Percentiles rank a stretch among this genome's conserved stretches.
phyloP scores from a whole-genome alignment of 306 rosid genomes.

The Hippophae tibetana region DNA sequence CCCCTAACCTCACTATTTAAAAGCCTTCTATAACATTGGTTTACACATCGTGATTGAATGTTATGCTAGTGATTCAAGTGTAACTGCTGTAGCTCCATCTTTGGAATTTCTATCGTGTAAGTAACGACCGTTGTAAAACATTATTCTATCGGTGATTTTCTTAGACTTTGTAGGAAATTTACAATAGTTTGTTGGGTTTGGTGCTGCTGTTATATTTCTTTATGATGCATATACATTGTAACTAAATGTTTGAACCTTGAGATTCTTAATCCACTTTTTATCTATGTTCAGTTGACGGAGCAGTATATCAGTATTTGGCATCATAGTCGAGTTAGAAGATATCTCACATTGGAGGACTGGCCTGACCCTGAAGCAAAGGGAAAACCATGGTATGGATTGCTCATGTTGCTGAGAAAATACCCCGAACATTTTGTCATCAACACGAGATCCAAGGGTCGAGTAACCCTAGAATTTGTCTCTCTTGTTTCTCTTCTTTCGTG shows the following conservation, averaged over 20 bases:
- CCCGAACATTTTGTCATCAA: slow-evolving; percentile 97
- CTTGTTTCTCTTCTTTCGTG: slow-evolving; percentile 84
- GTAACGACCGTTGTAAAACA: background rate
- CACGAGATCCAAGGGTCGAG: slow-evolving; percentile 87
- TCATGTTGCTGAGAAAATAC: slow-evolving; percentile 87
- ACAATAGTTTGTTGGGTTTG: background rate
- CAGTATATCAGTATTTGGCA: slow-evolving; percentile 75
- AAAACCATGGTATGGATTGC: slow-evolving; percentile 93
- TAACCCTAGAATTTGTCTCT: slow-evolving; percentile 81
- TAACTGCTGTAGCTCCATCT: background rate
- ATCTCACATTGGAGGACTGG: slow-evolving; percentile 85
- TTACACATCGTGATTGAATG: too few relatives aligned
- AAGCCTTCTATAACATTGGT: too few relatives aligned
- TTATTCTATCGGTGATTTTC: too few relatives aligned
- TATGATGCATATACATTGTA: background rate
- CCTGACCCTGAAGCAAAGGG: slow-evolving; percentile 88
- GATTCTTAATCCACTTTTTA: background rate
- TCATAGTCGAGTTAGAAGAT: slow-evolving; percentile 72
- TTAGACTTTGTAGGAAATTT: too few relatives aligned
- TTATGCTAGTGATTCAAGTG: too few relatives aligned
- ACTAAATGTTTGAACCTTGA: background rate
- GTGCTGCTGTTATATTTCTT: background rate
- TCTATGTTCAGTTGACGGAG: slow-evolving; percentile 57
- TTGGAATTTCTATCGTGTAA: background rate
- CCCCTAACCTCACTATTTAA: background rate